Evolutionary conservation across 345 rosid species (phyloP), one percentile per base, ranked within the genome.

Genomic region (Camelina hispida): DNA sequence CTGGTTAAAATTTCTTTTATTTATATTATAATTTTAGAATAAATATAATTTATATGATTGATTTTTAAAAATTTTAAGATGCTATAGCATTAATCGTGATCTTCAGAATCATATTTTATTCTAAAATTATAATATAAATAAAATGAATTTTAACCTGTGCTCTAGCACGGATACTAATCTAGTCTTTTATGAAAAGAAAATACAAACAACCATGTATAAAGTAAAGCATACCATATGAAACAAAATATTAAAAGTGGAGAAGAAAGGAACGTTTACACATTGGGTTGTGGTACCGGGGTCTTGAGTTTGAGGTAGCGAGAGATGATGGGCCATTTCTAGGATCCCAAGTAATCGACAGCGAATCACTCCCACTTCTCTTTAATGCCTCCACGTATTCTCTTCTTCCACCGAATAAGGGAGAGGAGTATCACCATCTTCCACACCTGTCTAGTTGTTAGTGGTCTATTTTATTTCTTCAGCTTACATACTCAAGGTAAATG

Each of bases 371-470:
- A 53, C 55, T 54, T 73, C 35, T 51, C 16, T 40, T 53, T 30
- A 10, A 30, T 64, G 17, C 1, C 17, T 62, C 55, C 71, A 73
- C 56, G 64, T 73, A 38, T 20, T 37, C 25, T 73, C 17, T 63
- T 53, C 46, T 73, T 63, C 63, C 43, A 73, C 55, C 23, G 35
- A 63, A 14, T 61, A 50, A 62, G 10, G 15, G 13, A 60, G 12
- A 60, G 9, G 9, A 50, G 43, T 17, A 73, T 63, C 70, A 42
- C 62, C 13, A 43, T 42, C 69, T 53, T 54, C 63, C 77, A 72
- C 22, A 1, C 30, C 5, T 40, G 63, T 28, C 3, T 2, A 6
- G 9, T 7, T 4, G 0, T 16, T 28, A 38, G 62, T 25, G 40
- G 60, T 3, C 5, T 0, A 3, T 37, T 12, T 8, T 50, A 17